Evolutionary conservation across 1,284 basidiomycete genomes (phyloP).

Genomic region (Apiotrichum brassicae): DNA sequence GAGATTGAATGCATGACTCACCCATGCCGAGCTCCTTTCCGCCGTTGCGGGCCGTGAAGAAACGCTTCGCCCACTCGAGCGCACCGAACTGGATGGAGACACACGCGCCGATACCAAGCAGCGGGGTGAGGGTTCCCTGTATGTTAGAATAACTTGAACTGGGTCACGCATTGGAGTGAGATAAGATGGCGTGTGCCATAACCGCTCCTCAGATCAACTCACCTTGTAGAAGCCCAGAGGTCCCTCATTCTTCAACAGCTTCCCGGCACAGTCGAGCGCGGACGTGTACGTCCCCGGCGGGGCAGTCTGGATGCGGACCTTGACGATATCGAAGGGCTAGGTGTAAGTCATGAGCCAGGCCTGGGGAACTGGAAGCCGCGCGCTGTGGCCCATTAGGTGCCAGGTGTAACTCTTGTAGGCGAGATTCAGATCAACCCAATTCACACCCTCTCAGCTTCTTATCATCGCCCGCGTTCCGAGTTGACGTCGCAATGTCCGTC

Average conservation of each 20-base stretch:
- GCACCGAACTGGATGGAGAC: conserved; percentile 96
- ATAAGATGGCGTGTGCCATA: no score
- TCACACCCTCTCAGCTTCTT: neutral
- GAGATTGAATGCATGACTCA: no score
- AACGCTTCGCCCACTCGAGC: conserved; percentile 82
- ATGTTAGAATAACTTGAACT: neutral
- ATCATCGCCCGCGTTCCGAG: neutral
- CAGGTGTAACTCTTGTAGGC: no score
- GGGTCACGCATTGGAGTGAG: no score
- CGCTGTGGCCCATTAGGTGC: no score
- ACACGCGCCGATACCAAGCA: conserved; percentile 81
- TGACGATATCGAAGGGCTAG: conserved; percentile 87
- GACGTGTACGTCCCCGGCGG: conserved; percentile 79
- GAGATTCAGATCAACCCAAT: neutral
- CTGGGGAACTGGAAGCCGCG: no score
- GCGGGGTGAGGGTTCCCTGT: conserved; percentile 84
- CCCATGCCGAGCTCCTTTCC: conserved; percentile 27
- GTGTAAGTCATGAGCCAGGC: neutral
- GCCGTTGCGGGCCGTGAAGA: conserved; percentile 50
- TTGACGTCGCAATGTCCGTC: neutral
- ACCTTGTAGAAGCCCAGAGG: conserved; percentile 95
- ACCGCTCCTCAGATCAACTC: no score
- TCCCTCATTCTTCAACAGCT: conserved; percentile 84
- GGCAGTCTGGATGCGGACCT: conserved; percentile 93
- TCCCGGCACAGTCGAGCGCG: conserved; percentile 80